phyloP scores from a whole-genome alignment of 75 land plant genomes.

The Pinus tabuliformis region DNA sequence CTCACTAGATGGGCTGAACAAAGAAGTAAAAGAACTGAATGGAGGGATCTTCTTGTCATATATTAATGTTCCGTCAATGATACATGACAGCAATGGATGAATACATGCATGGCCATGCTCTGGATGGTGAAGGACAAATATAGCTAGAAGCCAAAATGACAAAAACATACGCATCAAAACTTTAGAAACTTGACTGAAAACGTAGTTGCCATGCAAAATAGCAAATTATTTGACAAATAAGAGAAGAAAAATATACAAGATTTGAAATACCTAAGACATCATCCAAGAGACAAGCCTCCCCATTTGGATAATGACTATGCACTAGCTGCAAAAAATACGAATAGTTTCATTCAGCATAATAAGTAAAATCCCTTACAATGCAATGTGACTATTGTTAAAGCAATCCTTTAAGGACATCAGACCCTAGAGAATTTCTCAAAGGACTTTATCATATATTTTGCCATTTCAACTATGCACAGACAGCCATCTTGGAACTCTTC shows the following conservation, averaged over 20 bases:
- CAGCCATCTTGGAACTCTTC: too few relatives aligned
- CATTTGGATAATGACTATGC: constrained; percentile 64
- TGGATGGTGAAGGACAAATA: constrained; percentile 89
- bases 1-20: constrained; percentile 76
- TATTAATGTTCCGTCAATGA: constrained; percentile 78
- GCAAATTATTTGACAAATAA: neutral
- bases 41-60: constrained; percentile 71
- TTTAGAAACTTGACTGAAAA: constrained; percentile 6
- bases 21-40: constrained; percentile 77
- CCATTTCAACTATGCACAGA: neutral
- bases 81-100: constrained; percentile 82
- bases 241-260: neutral
- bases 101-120: constrained; percentile 90
- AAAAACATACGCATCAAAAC: neutral
- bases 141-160: constrained; percentile 47
- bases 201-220: neutral
- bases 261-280: constrained; percentile 74
- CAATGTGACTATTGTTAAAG: too few relatives aligned
- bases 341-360: too few relatives aligned
- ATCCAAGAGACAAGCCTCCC: constrained; percentile 71
- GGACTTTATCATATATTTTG: neutral
- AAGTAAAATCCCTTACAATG: too few relatives aligned
- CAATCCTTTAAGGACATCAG: too few relatives aligned
- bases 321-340: constrained; percentile 51
- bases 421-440: neutral